These are phyloP conservation scores for Tetradesmus lagerheimii DNA, from an alignment of 139 green algal genomes.

Conservation along the genomic window DNA sequence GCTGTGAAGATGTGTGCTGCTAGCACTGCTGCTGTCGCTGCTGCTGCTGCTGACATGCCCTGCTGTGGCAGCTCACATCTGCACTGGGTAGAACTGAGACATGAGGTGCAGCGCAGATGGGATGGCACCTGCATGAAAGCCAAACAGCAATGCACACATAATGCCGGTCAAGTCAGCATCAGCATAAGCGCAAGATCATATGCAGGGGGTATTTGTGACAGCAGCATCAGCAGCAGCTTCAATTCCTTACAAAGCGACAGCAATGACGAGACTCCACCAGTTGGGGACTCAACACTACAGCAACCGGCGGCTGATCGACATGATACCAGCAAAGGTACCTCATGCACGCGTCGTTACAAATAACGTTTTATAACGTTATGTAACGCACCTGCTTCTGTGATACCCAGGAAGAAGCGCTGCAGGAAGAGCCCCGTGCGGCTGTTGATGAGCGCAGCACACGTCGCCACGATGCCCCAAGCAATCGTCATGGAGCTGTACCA, in stretches of 20 bases:
- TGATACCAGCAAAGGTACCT: no score
- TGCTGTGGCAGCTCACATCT: not conserved
- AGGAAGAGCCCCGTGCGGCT: not conserved
- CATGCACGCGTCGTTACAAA: no score
- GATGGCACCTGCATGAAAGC: slow-evolving; percentile 10
- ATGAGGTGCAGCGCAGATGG: slow-evolving; percentile 10
- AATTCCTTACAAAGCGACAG: no score
- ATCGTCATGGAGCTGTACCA: not conserved
- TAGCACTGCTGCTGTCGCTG: not conserved
- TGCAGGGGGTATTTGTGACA: no score
- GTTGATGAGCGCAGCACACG: not conserved
- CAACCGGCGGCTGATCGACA: no score
- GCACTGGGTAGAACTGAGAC: not conserved
- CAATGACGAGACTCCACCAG: no score
- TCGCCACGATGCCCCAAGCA: not conserved
- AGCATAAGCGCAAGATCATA: no score
- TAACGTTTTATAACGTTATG: no score
- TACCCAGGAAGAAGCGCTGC: not conserved
- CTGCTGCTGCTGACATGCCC: not conserved
- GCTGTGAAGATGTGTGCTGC: not conserved
- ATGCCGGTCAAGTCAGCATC: no score
- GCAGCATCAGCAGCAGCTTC: not conserved
- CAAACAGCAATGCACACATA: no score
- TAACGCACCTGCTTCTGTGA: not conserved
- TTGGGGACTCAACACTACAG: no score